Evolutionary conservation across 495 filamentous ascomycete genomes (phyloP), one percentile per base, ranked within the genome.

Genomic region (Penicillium lividum): DNA sequence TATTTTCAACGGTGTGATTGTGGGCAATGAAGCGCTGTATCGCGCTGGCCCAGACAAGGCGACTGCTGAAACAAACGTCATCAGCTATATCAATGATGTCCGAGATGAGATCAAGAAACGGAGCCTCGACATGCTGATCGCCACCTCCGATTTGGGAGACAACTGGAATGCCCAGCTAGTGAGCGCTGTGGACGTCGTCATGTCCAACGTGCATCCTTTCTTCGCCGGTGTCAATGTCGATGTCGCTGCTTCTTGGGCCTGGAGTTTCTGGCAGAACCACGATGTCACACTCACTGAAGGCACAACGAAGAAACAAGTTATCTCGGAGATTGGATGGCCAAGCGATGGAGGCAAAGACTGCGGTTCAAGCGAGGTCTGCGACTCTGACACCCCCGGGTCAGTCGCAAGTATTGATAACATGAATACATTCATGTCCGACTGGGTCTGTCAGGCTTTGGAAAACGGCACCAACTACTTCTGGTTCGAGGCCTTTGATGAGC

Each of bases 201-300:
- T 98, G 93, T 89, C 91, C 18, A 98, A 98, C 69, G 87, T 98
- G 34, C 94, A 98, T 72, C 94, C 94, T 2, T 98, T 98, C 80
- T 98, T 98, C 65, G 91, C 86, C 4, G 94, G 94, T 53, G 85
- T 90, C 44, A 76, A 79, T 13, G 86, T 82, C 13, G 77, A 83
- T 22, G 65, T 78, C 18, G 93, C 92, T 0, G 85, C 92, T 8
- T 75, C 75, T 27, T 98, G 94, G 94, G 96, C 93, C 4, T 89
- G 80, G 80, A 65, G 73, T 56, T 97, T 97, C 73, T 98, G 92
- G 87, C 68, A 84, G 47, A 57, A 53, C 0, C 76, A 90, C 52
- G 80, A 94, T 65, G 84, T 88, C 11, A 59, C 76, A 9, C 74
- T 90, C 15, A 84, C 83, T 0, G 54, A 70, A 30, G 82, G 85